phyloP scores from a whole-genome alignment of 169 alveolate species.

The Amoebophrya sp. region DNA sequence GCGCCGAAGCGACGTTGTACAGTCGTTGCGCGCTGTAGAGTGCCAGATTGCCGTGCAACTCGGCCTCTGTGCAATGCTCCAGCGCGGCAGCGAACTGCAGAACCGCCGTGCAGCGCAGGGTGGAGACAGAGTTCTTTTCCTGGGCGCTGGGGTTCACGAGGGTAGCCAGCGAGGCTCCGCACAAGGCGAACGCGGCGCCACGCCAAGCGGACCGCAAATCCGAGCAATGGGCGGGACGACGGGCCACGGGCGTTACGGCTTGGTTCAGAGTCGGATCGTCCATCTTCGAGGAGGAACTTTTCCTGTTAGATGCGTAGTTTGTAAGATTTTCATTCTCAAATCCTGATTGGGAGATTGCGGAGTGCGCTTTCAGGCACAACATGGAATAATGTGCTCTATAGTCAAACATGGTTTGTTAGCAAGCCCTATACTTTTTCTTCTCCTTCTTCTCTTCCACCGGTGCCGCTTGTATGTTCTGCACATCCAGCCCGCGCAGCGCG shows the following conservation, averaged over 20 bases:
- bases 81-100: background rate
- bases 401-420: too few species aligned
- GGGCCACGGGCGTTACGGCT: background rate
- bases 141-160: constrained; percentile 35
- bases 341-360: too few species aligned
- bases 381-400: too few species aligned
- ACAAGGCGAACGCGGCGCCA: constrained; percentile 42
- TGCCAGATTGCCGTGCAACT: background rate
- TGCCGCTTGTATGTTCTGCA: constrained; percentile 27
- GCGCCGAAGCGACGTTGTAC: constrained; percentile 34
- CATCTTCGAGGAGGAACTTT: background rate
- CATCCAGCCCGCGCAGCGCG: constrained; percentile 39
- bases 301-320: background rate
- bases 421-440: background rate
- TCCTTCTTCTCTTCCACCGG: background rate
- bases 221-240: constrained; percentile 24
- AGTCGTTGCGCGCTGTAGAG: constrained; percentile 35
- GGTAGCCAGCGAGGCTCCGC: constrained; percentile 41
- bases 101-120: constrained; percentile 26
- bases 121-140: constrained; percentile 43
- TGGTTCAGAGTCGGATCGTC: background rate
- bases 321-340: background rate
- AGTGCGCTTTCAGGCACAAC: too few species aligned
- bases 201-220: constrained; percentile 35
- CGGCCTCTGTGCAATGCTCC: background rate